These are phyloP conservation scores for Rhizophagus clarus DNA, from an alignment of 192 early-diverging fungal species.

Conservation along the genomic window DNA sequence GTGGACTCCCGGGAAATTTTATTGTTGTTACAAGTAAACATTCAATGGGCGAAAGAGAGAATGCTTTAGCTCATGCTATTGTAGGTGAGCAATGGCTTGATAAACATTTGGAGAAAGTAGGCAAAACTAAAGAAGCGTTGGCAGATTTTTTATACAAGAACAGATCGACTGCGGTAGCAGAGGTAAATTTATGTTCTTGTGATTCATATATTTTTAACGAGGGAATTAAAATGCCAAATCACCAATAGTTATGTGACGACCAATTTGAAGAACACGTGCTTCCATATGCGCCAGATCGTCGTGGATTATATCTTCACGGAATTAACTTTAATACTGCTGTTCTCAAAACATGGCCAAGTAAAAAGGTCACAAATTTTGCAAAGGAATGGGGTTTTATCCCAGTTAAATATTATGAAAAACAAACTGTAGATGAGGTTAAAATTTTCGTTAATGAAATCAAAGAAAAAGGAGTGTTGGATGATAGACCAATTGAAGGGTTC, in stretches of 20 bases:
- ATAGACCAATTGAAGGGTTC: slow-evolving; percentile 85
- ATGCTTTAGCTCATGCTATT: slow-evolving; percentile 53
- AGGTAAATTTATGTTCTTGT: slow-evolving; percentile 45
- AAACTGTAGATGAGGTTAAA: slow-evolving; percentile 64
- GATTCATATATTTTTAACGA: not conserved
- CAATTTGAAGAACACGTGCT: slow-evolving; percentile 95
- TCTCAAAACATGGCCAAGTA: slow-evolving; percentile 72
- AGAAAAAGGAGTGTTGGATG: slow-evolving; percentile 64
- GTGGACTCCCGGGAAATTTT: slow-evolving; percentile 51
- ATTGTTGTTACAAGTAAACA: slow-evolving; percentile 93
- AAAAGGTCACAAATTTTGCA: slow-evolving; percentile 63
- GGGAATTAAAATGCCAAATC: not conserved
- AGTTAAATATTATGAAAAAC: slow-evolving; percentile 56
- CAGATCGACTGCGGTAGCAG: slow-evolving; percentile 83
- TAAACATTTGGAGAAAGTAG: slow-evolving; percentile 58
- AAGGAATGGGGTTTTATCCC: slow-evolving; percentile 71
- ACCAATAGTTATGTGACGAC: slow-evolving; percentile 85
- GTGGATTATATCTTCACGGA: slow-evolving; percentile 92
- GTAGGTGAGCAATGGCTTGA: slow-evolving; percentile 75
- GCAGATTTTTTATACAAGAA: slow-evolving; percentile 69
- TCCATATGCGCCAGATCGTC: slow-evolving; percentile 72
- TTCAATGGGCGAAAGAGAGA: slow-evolving; percentile 44
- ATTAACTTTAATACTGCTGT: slow-evolving; percentile 78
- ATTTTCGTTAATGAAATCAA: slow-evolving; percentile 69
- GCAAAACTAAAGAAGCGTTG: slow-evolving; percentile 67